Base-by-base conservation (phyloP, 805 yeast species). In the Candida verbasci region DNA sequence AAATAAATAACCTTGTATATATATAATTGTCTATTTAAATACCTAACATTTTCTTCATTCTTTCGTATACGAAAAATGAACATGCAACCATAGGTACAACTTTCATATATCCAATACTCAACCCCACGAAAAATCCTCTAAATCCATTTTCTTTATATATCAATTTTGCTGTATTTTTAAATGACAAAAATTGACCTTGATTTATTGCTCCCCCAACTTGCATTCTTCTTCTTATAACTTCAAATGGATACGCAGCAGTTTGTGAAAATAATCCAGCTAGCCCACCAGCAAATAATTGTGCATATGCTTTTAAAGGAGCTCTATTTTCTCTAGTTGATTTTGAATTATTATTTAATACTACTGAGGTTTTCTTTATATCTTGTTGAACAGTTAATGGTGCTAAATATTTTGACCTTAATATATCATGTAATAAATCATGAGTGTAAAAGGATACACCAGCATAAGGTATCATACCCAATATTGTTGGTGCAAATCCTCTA, bases 1-100 rank as follows among this genome's bases (percentile, higher is more conserved):
- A 33, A 27, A 40, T 40, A 27, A 40, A 36, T 42, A 33, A 40
- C n/a, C n/a, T n/a, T n/a, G n/a, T n/a, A n/a, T n/a, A n/a, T n/a
- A n/a, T n/a, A n/a, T n/a, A n/a, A 27, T 6, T 30, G 35, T 31
- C 35, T 31, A 31, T 23, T 24, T 36, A 50, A 17, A 88, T 84
- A 29, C 86, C 84, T 37, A 93, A 60, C 36, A 69, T 58, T 48
- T 65, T 65, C 64, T 93, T 93, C 62, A 81, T 71, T 41, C 96
- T 71, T 61, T 91, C 98, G 60, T 93, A 93, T 24, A 91, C 96
- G 55, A 78, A 89, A 59, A 91, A 91, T 11, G 96, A 82, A 58
- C 97, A 89, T 24, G 97, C 95, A 52, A 82, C 91, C 98, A 93
- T 93, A 7, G 98, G 98, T 14, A 86, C 78, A 24, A 93, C 95